phyloP scores from a whole-genome alignment of 352 stramenopile genomes.

The Thalassiosira livingstoniorum region DNA sequence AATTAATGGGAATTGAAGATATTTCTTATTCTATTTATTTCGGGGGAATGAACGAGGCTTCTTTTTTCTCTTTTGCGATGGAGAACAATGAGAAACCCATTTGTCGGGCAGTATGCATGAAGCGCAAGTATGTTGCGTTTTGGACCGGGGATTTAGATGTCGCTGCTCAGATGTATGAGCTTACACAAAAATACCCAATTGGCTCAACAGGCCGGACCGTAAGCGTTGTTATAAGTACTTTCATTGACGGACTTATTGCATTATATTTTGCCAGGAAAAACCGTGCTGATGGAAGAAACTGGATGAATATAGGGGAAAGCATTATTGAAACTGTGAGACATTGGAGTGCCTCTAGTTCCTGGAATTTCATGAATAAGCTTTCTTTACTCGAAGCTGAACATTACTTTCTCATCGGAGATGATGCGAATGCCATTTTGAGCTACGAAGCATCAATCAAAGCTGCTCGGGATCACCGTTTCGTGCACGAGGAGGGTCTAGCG shows the following conservation, averaged over 20 bases:
- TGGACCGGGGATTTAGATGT: slow-evolving; percentile 37
- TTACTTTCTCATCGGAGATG: slow-evolving; percentile 42
- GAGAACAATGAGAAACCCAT: slow-evolving; percentile 19
- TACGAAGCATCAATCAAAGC: slow-evolving; percentile 50
- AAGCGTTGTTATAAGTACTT: slow-evolving; percentile 18
- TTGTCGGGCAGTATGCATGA: slow-evolving; percentile 14
- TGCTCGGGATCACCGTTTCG: slow-evolving; percentile 40
- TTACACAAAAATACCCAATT: slow-evolving; percentile 16
- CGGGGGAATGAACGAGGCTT: slow-evolving; percentile 29
- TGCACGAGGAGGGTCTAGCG: slow-evolving; percentile 57
- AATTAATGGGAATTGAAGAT: slow-evolving; percentile 43
- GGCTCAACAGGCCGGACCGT: slow-evolving; percentile 9
- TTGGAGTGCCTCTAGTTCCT: slow-evolving; percentile 33
- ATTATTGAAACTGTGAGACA: slow-evolving; percentile 14
- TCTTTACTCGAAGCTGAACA: slow-evolving; percentile 56
- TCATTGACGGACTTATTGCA: slow-evolving; percentile 54
- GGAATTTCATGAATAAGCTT: slow-evolving; percentile 59
- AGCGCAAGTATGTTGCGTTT: slow-evolving; percentile 40
- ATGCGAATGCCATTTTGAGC: slow-evolving; percentile 17
- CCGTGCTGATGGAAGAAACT: slow-evolving; percentile 34
- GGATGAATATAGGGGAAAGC: slow-evolving; percentile 34
- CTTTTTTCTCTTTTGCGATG: slow-evolving; percentile 4
- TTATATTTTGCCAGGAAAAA: slow-evolving; percentile 55
- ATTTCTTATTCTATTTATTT: slow-evolving; percentile 25
- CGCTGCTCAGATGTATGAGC: slow-evolving; percentile 42